Conservation (phyloP, 2,329 filamentous ascomycete species). For the Exutisphaerella laricina region DNA sequence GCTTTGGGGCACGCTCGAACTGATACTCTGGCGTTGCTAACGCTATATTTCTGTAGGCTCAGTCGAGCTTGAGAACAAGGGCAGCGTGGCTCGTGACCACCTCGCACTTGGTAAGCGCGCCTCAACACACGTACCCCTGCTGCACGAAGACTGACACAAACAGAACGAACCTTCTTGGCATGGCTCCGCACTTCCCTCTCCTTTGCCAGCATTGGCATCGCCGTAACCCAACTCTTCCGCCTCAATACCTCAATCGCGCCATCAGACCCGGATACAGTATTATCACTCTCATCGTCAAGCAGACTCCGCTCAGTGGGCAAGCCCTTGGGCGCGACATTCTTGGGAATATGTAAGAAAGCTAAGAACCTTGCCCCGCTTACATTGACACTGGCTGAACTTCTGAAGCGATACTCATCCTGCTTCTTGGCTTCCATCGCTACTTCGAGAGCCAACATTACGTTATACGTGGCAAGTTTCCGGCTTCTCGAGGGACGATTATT, state of each 20-base stretch:
- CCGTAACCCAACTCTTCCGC: slow-evolving; percentile 77
- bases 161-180: slow-evolving; percentile 78
- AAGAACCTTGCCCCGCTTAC: no score
- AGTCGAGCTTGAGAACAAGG: slow-evolving; percentile 79
- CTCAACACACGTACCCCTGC: not conserved
- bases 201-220: slow-evolving; percentile 77
- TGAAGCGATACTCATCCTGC: slow-evolving; percentile 63
- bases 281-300: slow-evolving; percentile 18
- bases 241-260: slow-evolving; percentile 61
- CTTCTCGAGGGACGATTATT: slow-evolving; percentile 68
- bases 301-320: slow-evolving; percentile 60
- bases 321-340: slow-evolving; percentile 69
- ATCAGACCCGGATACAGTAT: slow-evolving; percentile 10
- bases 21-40: no score
- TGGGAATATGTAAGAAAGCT: slow-evolving; percentile 55
- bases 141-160: no score
- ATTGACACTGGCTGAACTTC: no score
- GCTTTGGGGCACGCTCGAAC: no score
- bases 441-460: slow-evolving; percentile 75
- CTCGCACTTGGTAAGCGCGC: slow-evolving; percentile 61
- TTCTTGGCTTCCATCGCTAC: slow-evolving; percentile 73
- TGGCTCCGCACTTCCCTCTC: slow-evolving; percentile 78
- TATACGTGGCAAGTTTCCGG: slow-evolving; percentile 72
- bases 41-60: no score
- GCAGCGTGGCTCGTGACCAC: slow-evolving; percentile 51